Evolutionary conservation across 1,139 yeast species (phyloP).

Genomic region (Scheffersomyces quercinus): DNA sequence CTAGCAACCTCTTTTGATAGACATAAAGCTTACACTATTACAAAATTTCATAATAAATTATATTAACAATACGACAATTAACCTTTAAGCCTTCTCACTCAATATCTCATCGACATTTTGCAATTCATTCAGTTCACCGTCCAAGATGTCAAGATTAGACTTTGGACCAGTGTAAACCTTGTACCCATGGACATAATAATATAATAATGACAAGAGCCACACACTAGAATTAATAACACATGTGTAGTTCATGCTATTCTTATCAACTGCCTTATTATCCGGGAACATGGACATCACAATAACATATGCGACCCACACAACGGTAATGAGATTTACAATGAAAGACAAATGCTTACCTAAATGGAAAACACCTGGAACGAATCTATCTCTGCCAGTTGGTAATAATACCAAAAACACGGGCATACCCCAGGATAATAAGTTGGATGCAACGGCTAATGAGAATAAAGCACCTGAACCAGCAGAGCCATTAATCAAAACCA

Average conservation of each 20-base stretch:
- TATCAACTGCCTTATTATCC: constrained; percentile 25
- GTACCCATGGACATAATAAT: constrained; percentile 24
- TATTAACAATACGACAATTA: too few species aligned
- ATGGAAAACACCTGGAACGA: constrained; percentile 33
- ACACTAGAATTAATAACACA: constrained; percentile 36
- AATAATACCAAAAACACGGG: constrained; percentile 43
- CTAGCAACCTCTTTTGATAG: too few species aligned
- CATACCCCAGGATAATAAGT: constrained; percentile 41
- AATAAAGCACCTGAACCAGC: constrained; percentile 48
- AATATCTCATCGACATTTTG: constrained; percentile 1
- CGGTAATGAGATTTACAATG: constrained; percentile 22
- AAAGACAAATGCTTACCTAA: constrained; percentile 28
- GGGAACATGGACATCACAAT: constrained; percentile 45
- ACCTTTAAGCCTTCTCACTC: not conserved
- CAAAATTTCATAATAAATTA: too few species aligned
- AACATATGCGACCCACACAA: constrained; percentile 29
- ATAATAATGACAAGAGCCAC: constrained; percentile 29
- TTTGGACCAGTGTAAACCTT: constrained; percentile 35
- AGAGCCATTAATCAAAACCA: constrained; percentile 32
- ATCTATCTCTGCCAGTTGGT: constrained; percentile 39
- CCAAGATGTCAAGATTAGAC: constrained; percentile 27
- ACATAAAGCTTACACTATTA: too few species aligned
- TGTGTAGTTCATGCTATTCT: constrained; percentile 38
- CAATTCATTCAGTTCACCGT: not conserved
- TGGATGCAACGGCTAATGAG: constrained; percentile 51